phyloP scores from a whole-genome alignment of 108 stramenopile genomes.

The Schizochytrium sp. region DNA sequence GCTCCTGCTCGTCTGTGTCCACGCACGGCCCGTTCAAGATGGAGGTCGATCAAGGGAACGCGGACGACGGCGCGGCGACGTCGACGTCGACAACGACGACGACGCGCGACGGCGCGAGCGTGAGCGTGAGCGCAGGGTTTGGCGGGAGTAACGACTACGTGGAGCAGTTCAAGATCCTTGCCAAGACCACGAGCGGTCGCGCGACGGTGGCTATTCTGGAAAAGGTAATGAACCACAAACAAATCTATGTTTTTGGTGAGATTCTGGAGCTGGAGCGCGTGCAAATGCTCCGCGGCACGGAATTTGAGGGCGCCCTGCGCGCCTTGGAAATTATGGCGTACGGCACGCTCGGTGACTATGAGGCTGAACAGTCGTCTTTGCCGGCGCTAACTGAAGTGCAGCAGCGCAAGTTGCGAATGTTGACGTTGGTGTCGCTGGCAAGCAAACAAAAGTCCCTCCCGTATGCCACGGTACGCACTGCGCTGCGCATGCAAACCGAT shows the following conservation, averaged over 20 bases:
- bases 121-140: not conserved
- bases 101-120: not conserved
- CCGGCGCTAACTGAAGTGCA: not conserved
- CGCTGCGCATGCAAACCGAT: not conserved
- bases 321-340: not conserved
- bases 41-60: too few species aligned
- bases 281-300: not conserved
- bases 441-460: not conserved
- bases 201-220: not conserved
- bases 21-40: too few species aligned
- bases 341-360: not conserved
- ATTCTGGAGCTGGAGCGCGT: conserved; percentile 2
- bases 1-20: too few species aligned
- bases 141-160: not conserved
- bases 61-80: not conserved
- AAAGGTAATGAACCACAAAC: conserved; percentile 7
- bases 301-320: not conserved
- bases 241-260: not conserved
- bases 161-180: not conserved
- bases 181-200: not conserved
- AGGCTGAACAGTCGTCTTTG: not conserved
- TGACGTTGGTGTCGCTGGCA: not conserved
- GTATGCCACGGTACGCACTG: not conserved
- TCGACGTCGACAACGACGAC: not conserved
- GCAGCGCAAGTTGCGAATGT: not conserved